A percentile compares a stretch with the other conserved stretches of the same genome.
These are phyloP conservation scores for Colletotrichum cereale DNA, from an alignment of 2,329 filamentous ascomycete species.

Conservation along the genomic window DNA sequence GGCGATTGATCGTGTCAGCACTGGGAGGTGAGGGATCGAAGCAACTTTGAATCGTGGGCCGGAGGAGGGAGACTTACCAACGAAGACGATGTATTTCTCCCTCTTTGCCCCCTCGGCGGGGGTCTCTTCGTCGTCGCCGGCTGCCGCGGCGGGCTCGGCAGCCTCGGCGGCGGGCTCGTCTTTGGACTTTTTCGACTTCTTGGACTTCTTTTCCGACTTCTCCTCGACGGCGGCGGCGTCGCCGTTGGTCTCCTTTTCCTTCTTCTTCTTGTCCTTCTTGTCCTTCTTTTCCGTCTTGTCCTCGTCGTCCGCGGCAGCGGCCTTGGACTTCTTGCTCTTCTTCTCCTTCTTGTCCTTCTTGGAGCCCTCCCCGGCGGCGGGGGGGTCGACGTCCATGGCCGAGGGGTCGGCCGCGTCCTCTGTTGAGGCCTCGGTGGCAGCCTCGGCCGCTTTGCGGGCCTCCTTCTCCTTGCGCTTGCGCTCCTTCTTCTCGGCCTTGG, in stretches of 20 bases:
- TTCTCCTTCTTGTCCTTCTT: slow-evolving; percentile 46
- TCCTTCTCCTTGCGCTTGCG: slow-evolving; percentile 46
- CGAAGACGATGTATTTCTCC: slow-evolving; percentile 81
- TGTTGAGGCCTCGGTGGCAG: slow-evolving; percentile 13
- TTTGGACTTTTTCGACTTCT: slow-evolving; percentile 53
- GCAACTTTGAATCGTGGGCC: neutral
- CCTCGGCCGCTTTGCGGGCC: slow-evolving; percentile 35
- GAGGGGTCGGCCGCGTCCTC: slow-evolving; percentile 23
- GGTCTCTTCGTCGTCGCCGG: slow-evolving; percentile 19
- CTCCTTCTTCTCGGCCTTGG: slow-evolving; percentile 46
- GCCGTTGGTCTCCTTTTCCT: slow-evolving; percentile 48
- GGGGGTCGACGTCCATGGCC: slow-evolving; percentile 36
- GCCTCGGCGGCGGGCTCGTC: slow-evolving; percentile 45
- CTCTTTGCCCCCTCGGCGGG: slow-evolving; percentile 51
- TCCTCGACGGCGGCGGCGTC: slow-evolving; percentile 31
- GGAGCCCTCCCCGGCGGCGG: slow-evolving; percentile 24
- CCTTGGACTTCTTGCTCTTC: slow-evolving; percentile 44
- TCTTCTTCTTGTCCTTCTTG: slow-evolving; percentile 45
- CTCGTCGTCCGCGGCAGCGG: slow-evolving; percentile 24
- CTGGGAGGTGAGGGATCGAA: slow-evolving; percentile 23
- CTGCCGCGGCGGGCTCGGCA: slow-evolving; percentile 20
- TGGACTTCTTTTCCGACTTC: slow-evolving; percentile 44
- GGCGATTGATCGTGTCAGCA: slow-evolving; percentile 45
- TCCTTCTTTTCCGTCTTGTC: slow-evolving; percentile 45
- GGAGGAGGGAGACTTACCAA: slow-evolving; percentile 60